phyloP scores from a whole-genome alignment of 306 rosid genomes.

The Gastrolobium villosum region DNA sequence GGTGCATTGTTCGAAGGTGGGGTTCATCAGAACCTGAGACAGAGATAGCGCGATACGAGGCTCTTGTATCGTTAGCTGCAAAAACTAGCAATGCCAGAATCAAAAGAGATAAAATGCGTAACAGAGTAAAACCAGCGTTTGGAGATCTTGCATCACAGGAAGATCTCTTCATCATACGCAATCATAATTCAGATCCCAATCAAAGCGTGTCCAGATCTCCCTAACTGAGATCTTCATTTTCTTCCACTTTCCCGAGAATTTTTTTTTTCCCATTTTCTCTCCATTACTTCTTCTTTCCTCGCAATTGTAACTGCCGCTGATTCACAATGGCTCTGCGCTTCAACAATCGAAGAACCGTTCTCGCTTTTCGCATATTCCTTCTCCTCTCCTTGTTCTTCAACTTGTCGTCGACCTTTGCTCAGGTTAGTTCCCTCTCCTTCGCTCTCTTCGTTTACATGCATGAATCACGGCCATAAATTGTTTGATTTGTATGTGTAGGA shows the following conservation, averaged over 20 bases:
- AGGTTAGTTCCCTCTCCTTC: slow-evolving; percentile 48
- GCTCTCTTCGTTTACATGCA: not conserved
- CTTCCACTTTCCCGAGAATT: slow-evolving; percentile 26
- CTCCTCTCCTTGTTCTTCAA: slow-evolving; percentile 47
- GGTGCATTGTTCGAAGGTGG: not conserved
- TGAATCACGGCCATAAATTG: slow-evolving; percentile 24
- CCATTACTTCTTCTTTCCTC: slow-evolving; percentile 17
- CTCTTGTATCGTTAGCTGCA: not conserved
- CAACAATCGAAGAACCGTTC: slow-evolving; percentile 35
- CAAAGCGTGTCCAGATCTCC: slow-evolving; percentile 33
- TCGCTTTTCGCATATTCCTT: slow-evolving; percentile 50
- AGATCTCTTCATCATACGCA: slow-evolving; percentile 30
- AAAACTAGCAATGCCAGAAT: not conserved
- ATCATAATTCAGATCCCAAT: slow-evolving; percentile 42
- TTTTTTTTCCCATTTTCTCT: slow-evolving; percentile 19
- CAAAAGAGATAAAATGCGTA: slow-evolving; percentile 21
- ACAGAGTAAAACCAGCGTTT: slow-evolving; percentile 1
- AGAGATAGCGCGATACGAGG: slow-evolving; percentile 9
- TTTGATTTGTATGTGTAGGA: slow-evolving; percentile 53
- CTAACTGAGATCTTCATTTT: not conserved
- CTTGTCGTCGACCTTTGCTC: slow-evolving; percentile 55
- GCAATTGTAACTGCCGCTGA: slow-evolving; percentile 15
- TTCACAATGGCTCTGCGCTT: slow-evolving; percentile 55
- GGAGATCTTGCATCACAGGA: slow-evolving; percentile 43
- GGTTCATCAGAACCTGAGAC: not conserved